These are phyloP conservation scores for Elsinoe necatrix DNA, from an alignment of 2,329 filamentous ascomycete species.

Conservation along the genomic window DNA sequence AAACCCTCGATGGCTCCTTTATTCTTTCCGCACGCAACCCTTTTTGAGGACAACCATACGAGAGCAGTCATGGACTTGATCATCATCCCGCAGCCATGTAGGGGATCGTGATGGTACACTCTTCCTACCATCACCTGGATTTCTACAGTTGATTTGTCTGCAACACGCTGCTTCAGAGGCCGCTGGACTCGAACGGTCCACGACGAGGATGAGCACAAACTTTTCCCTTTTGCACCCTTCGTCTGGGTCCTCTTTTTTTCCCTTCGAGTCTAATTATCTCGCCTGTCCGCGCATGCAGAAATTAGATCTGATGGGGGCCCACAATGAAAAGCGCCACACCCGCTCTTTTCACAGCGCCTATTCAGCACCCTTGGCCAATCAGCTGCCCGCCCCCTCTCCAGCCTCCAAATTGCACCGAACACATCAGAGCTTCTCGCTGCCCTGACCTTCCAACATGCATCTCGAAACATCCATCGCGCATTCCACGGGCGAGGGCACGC, in stretches of 20 bases:
- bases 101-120: neutral
- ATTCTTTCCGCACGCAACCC: neutral
- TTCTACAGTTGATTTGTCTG: neutral
- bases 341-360: neutral
- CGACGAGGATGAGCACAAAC: neutral
- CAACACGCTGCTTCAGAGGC: conserved; percentile 11
- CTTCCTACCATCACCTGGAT: neutral
- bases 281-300: neutral
- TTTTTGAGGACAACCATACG: conserved; percentile 1
- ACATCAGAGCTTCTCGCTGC: neutral
- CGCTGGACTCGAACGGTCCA: conserved; percentile 8
- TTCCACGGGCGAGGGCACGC: neutral
- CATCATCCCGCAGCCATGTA: neutral
- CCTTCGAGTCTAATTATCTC: neutral
- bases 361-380: neutral
- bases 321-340: neutral
- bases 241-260: neutral
- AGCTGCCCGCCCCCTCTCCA: neutral
- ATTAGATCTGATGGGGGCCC: conserved; percentile 6
- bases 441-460: conserved; percentile 5
- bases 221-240: neutral
- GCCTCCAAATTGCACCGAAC: conserved; percentile 12
- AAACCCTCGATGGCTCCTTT: neutral
- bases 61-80: neutral
- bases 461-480: neutral